A percentile compares a stretch with the other conserved stretches of the same genome.
Conservation (phyloP, 148 eudicot species). For the Dysphania ambrosioides region DNA sequence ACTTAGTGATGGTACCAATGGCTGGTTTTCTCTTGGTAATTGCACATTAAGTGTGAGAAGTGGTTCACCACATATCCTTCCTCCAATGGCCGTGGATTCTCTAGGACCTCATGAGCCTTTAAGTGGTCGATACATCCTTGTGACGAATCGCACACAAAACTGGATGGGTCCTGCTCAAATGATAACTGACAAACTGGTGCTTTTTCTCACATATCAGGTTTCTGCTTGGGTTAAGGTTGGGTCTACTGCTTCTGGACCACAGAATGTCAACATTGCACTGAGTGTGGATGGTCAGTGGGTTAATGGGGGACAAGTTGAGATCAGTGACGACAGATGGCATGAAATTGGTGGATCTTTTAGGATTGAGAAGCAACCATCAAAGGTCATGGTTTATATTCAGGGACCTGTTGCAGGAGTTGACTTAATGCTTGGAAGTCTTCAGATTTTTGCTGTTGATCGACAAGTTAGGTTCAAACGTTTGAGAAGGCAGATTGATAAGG, state of each 20-base stretch:
- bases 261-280: constrained; percentile 71
- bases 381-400: constrained; percentile 78
- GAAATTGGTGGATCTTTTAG: constrained; percentile 89
- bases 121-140: constrained; percentile 71
- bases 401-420: constrained; percentile 85
- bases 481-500: constrained; percentile 66
- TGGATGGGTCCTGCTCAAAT: constrained; percentile 99
- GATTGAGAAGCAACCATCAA: constrained; percentile 69
- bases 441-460: constrained; percentile 84
- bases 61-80: constrained; percentile 84
- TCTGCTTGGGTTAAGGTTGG: constrained; percentile 88
- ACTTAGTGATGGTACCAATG: constrained; percentile 65
- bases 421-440: constrained; percentile 78
- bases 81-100: constrained; percentile 76
- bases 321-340: constrained; percentile 67
- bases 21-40: constrained; percentile 85
- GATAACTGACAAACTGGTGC: constrained; percentile 72
- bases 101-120: constrained; percentile 59
- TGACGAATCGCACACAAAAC: constrained; percentile 70
- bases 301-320: constrained; percentile 81
- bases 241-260: constrained; percentile 58
- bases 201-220: constrained; percentile 81
- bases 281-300: constrained; percentile 87
- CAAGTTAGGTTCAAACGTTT: constrained; percentile 60
- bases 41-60: constrained; percentile 55